phyloP scores from a whole-genome alignment of 441 rosid species.

The Macaranga tanarius region DNA sequence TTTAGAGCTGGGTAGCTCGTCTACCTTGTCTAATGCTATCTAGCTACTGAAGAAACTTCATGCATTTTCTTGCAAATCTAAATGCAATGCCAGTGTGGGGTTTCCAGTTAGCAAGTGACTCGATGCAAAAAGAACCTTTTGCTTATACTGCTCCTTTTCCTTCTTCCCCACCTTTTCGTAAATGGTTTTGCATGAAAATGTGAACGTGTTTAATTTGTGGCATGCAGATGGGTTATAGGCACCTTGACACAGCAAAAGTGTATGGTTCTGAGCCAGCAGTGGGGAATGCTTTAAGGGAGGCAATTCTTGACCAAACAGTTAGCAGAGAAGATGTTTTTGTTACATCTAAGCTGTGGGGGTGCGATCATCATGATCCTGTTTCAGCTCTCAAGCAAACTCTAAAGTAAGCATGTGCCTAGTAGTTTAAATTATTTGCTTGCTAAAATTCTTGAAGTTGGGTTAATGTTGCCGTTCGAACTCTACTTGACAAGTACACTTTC shows the following conservation, averaged over 20 bases:
- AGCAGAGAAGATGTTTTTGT: constrained; percentile 64
- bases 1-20: too few species aligned
- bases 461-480: neutral
- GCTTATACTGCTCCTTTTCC: neutral
- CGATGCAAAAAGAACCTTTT: neutral
- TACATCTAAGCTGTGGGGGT: constrained; percentile 80
- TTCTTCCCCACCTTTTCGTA: neutral
- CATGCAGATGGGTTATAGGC: constrained; percentile 76
- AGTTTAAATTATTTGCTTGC: neutral
- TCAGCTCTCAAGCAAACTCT: constrained; percentile 67
- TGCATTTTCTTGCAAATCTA: too few species aligned
- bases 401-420: constrained; percentile 33
- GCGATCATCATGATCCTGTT: constrained; percentile 82
- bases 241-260: constrained; percentile 80
- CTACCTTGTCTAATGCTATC: too few species aligned
- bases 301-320: constrained; percentile 39
- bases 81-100: neutral
- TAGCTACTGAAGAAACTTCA: too few species aligned
- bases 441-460: neutral
- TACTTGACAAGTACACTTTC: neutral
- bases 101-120: neutral
- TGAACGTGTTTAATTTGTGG: neutral
- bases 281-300: constrained; percentile 60
- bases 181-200: constrained; percentile 1
- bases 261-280: constrained; percentile 82